These are phyloP conservation scores for Cryptococcus sp. DNA, from an alignment of 1,284 basidiomycete genomes.

Conservation along the genomic window DNA sequence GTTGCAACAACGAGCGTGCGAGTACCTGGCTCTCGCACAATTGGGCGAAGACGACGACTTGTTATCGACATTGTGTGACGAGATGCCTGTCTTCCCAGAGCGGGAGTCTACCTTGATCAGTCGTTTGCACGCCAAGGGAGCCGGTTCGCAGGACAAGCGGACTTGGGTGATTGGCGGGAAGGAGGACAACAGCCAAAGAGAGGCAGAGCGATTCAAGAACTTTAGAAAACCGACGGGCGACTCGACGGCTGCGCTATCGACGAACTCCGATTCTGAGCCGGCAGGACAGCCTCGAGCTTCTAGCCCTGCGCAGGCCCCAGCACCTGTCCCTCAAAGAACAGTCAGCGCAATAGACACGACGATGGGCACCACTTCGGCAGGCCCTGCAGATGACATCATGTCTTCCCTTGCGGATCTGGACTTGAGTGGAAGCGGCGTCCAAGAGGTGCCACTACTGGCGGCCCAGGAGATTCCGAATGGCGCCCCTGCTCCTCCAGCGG, in stretches of 20 bases:
- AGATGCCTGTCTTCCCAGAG: slow-evolving; percentile 98
- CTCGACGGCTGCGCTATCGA: slow-evolving; percentile 44
- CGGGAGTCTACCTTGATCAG: slow-evolving; percentile 86
- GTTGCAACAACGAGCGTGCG: slow-evolving; percentile 96
- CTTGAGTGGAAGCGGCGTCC: slow-evolving; percentile 57
- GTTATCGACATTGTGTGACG: slow-evolving; percentile 91
- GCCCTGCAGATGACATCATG: slow-evolving; percentile 63
- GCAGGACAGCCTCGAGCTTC: slow-evolving; percentile 2
- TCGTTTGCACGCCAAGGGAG: slow-evolving; percentile 82
- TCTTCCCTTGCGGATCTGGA: slow-evolving; percentile 80
- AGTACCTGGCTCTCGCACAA: slow-evolving; percentile 83
- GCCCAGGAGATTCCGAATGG: slow-evolving; percentile 6
- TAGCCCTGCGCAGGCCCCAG: background rate
- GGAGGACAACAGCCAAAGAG: slow-evolving; percentile 78
- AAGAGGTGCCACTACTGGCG: slow-evolving; percentile 38
- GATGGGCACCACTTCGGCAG: slow-evolving; percentile 44
- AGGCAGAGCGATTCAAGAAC: slow-evolving; percentile 60
- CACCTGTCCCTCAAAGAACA: slow-evolving; percentile 15
- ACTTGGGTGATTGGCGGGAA: slow-evolving; percentile 95
- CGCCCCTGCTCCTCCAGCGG: slow-evolving; percentile 9
- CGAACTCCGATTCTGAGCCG: background rate
- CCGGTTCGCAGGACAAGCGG: slow-evolving; percentile 86
- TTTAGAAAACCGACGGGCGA: slow-evolving; percentile 50
- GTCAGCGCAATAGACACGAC: slow-evolving; percentile 33
- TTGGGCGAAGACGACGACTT: slow-evolving; percentile 86